phyloP scores from a whole-genome alignment of 169 alveolate genomes.

The Cryptosporidium sp. region DNA sequence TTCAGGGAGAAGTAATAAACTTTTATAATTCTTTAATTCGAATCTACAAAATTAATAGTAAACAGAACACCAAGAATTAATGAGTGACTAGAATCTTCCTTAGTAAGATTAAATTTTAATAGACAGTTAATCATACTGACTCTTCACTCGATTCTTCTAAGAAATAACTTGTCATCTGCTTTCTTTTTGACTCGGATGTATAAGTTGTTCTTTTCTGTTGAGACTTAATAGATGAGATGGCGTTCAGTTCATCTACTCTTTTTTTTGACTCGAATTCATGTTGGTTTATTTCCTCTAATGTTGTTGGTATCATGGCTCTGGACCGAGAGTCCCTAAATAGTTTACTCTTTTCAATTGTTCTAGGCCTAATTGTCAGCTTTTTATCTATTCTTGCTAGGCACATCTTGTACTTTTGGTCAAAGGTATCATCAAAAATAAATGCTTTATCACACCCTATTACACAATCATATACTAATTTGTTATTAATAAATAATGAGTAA shows the following conservation, averaged over 20 bases:
- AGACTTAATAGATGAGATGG: slow-evolving; percentile 23
- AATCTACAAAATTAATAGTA: neutral
- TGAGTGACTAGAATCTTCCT: neutral
- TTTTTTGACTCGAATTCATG: slow-evolving; percentile 36
- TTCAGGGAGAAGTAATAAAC: neutral
- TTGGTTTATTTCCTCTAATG: slow-evolving; percentile 44
- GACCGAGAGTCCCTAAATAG: slow-evolving; percentile 22
- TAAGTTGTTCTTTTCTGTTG: slow-evolving; percentile 2
- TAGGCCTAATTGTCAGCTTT: slow-evolving; percentile 63
- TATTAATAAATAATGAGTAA: slow-evolving; percentile 20
- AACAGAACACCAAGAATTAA: neutral
- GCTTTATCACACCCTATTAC: slow-evolving; percentile 57
- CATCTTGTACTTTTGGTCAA: slow-evolving; percentile 22
- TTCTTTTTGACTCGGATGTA: neutral
- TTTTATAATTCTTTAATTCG: neutral
- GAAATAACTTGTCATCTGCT: slow-evolving; percentile 55
- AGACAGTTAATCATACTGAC: neutral
- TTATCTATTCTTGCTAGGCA: slow-evolving; percentile 7
- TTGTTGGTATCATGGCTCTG: slow-evolving; percentile 66
- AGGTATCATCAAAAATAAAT: slow-evolving; percentile 26
- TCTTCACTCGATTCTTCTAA: slow-evolving; percentile 73
- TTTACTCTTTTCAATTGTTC: slow-evolving; percentile 33
- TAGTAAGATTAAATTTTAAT: neutral
- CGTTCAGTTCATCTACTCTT: slow-evolving; percentile 26
- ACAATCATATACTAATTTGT: slow-evolving; percentile 41